Evolutionary conservation across 2,329 filamentous ascomycete species (phyloP).

Genomic region (Hirsutella thompsonii): DNA sequence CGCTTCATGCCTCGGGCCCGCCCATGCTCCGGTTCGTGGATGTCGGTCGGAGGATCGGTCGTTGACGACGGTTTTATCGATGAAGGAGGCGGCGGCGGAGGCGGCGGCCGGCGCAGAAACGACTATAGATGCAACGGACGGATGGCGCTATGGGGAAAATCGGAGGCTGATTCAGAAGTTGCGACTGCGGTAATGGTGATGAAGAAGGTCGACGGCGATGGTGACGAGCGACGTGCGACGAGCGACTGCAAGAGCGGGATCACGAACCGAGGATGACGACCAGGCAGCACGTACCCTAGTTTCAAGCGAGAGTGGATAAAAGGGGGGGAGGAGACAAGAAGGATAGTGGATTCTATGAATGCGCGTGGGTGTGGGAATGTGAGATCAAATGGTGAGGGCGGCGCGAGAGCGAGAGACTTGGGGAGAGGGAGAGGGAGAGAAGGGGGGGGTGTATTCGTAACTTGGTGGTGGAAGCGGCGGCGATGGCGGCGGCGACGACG

Average conservation of each 20-base stretch:
- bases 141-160: too few relatives aligned
- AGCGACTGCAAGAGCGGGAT: background rate
- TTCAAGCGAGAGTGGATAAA: background rate
- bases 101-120: background rate
- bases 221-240: background rate
- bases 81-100: background rate
- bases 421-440: background rate
- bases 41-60: background rate
- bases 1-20: background rate
- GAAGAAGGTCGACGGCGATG: background rate
- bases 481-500: too few relatives aligned
- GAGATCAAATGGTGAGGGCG: background rate
- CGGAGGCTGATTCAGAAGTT: too few relatives aligned
- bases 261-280: background rate
- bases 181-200: too few relatives aligned
- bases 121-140: too few relatives aligned
- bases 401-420: background rate
- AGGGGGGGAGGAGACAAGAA: background rate
- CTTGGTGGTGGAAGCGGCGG: too few relatives aligned
- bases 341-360: background rate
- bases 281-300: background rate
- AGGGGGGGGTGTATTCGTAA: background rate
- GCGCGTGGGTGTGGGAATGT: background rate
- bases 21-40: background rate
- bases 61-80: background rate